Evolutionary conservation across 2,329 filamentous ascomycete species (phyloP), one percentile per base, ranked within the genome.

Genomic region (Colletotrichum somersetense): DNA sequence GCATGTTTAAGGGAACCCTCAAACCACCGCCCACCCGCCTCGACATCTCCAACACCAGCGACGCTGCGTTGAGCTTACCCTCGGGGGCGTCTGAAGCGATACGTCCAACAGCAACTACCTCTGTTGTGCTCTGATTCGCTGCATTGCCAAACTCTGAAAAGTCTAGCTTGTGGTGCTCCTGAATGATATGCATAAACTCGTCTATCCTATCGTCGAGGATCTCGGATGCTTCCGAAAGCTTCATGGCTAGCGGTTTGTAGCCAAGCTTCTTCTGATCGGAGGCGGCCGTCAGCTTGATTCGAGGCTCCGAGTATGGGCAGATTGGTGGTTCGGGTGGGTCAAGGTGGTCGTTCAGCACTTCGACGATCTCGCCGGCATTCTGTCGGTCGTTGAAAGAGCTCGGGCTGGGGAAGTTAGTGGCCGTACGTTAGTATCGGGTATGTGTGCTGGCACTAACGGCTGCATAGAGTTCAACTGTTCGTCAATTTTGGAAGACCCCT

Each of bases 161-260:
- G 23, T 96, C 93, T 7, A 97, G 85, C 18, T 89, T 85, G 81
- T 97, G 89, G 75, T 95, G 86, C 67, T 92, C 89, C 81, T 93
- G 91, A 6, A 97, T 86, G 1, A 95, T 81, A n/a, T 85, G 84
- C 71, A 90, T 87, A 77, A 98, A 97, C 74, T 95, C 94, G 77
- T 98, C 95, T 84, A 99, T 98, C 76, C 95, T 89, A 81, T 98
- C 96, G 82, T 99, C 96, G 10, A 98, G 88, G 56, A 97, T 93
- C 80, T 97, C 95, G 5, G 96, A 97, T 0, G 94, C 91, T 80
- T 98, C 95, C 6, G 94, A 95, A 8, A 96, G 87, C 78, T 97
- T 97, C 95, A 98, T 97, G 2, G 94, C 92, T 86, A 98, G 91
- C 2, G 95, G 93, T 79, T 95, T 96, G 83, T 98, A 99, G 1